Evolutionary conservation across 169 alveolate genomes (phyloP), one percentile per base, ranked within the genome.

Genomic region (Plasmodium knowlesi): DNA sequence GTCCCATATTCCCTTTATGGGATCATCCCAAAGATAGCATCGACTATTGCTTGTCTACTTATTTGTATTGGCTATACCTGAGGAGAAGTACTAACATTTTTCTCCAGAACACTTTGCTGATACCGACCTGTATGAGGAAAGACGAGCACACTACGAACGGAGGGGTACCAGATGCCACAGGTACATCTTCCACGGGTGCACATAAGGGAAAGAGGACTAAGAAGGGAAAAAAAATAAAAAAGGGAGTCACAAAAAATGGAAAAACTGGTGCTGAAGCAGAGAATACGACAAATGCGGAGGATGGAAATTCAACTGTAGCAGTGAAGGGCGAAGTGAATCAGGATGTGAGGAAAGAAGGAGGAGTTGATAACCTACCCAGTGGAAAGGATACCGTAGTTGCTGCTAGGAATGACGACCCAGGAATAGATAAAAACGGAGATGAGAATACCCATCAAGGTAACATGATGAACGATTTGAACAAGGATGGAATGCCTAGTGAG

Each of bases 31-130:
- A 97, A 61, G 94, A 95, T 83, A 95, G 98, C 22, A 97, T 96
- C 37, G 99, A 98, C 92, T 98, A 97, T 93, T 97, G 98, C 82
- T 82, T 98, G 50, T 97, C 98, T 43, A 97, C 98, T 5, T 98
- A 98, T 94, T 92, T 98, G 86, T 96, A 93, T 81, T 98, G 99
- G 99, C 92, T 97, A 19, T 96, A 98, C 71, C 95, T 98, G 84
- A 96, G 97, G 81, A 95, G 97, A 16, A 97, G 97, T 0, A 97
- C 98, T 67, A 89, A 95, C 39, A 90, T 96, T n/a, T 96, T 92
- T 72, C 97, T 97, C 53, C 99, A 98, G 92, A 98, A 97, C 79
- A 84, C 95, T 2, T 97, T 96, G 41, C 96, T 97, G 16, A 54
- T 95, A 25, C 98, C 98, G 9, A 93, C 95, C 28, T 95, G 96